A percentile compares a stretch with the other conserved stretches of the same genome.
phyloP scores from a whole-genome alignment of 805 yeast species.

The Starmerella sirachaensis region DNA sequence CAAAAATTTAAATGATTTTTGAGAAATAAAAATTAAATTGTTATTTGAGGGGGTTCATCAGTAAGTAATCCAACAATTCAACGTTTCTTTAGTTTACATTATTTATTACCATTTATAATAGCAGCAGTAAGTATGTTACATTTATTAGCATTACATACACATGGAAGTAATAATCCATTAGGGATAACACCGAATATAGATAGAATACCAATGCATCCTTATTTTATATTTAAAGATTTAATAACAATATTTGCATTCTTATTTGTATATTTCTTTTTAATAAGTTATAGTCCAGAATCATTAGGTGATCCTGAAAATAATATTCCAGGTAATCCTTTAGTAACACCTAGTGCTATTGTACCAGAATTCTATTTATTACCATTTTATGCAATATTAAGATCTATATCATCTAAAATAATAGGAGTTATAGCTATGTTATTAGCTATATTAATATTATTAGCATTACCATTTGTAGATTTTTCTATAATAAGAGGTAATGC shows the following conservation, averaged over 20 bases:
- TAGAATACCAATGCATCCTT: constrained; percentile 1
- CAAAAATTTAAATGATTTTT: too few relatives aligned
- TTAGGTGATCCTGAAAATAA: neutral
- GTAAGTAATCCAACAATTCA: neutral
- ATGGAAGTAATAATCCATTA: constrained; percentile 1
- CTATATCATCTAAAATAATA: too few relatives aligned
- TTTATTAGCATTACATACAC: neutral
- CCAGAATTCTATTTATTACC: too few relatives aligned
- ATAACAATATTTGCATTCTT: neutral
- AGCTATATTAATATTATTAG: too few relatives aligned
- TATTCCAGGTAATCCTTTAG: neutral
- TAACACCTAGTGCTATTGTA: neutral
- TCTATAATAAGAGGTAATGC: too few relatives aligned
- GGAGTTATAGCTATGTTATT: too few relatives aligned
- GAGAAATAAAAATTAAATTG: too few relatives aligned
- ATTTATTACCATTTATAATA: neutral
- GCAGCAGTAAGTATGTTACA: neutral
- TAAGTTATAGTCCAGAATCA: neutral
- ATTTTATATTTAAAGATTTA: neutral
- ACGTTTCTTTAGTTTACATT: constrained; percentile 1
- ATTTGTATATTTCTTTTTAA: neutral
- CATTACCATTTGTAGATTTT: too few relatives aligned
- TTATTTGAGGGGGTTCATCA: neutral
- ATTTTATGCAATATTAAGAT: too few relatives aligned
- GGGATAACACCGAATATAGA: neutral